These are phyloP conservation scores for Dendryphion nanum DNA, from an alignment of 2,329 filamentous ascomycete species.

Conservation along the genomic window DNA sequence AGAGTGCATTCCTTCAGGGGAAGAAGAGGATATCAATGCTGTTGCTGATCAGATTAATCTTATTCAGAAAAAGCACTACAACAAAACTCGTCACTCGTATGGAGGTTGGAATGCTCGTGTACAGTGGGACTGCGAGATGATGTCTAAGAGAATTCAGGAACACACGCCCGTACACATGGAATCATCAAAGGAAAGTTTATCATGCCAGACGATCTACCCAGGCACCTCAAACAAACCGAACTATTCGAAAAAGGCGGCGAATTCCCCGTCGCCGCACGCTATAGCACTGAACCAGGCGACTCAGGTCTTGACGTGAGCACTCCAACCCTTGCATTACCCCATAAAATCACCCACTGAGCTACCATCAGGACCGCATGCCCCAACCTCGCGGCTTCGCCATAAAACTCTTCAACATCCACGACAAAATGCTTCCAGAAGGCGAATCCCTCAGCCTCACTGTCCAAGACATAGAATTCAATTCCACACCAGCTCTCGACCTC, in stretches of 20 bases:
- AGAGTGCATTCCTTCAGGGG: slow-evolving; percentile 39
- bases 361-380: slow-evolving; percentile 37
- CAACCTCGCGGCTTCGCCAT: slow-evolving; percentile 49
- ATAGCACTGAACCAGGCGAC: slow-evolving; percentile 41
- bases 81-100: slow-evolving; percentile 40
- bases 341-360: no score
- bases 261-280: slow-evolving; percentile 37
- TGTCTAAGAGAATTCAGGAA: no score
- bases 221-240: slow-evolving; percentile 45
- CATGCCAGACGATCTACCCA: slow-evolving; percentile 43
- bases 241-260: slow-evolving; percentile 33
- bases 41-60: slow-evolving; percentile 48
- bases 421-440: slow-evolving; percentile 42
- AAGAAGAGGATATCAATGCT: slow-evolving; percentile 46
- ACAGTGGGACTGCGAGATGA: slow-evolving; percentile 13
- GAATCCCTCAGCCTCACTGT: slow-evolving; percentile 33
- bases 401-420: slow-evolving; percentile 51
- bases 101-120: slow-evolving; percentile 24
- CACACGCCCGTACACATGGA: slow-evolving; percentile 49
- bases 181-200: slow-evolving; percentile 50
- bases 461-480: slow-evolving; percentile 52
- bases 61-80: slow-evolving; percentile 47
- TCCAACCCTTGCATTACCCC: slow-evolving; percentile 20
- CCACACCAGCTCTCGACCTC: slow-evolving; percentile 48
- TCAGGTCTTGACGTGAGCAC: slow-evolving; percentile 33